Evolutionary conservation across 306 rosid species (phyloP).

Genomic region (Begonia fuchsioides): DNA sequence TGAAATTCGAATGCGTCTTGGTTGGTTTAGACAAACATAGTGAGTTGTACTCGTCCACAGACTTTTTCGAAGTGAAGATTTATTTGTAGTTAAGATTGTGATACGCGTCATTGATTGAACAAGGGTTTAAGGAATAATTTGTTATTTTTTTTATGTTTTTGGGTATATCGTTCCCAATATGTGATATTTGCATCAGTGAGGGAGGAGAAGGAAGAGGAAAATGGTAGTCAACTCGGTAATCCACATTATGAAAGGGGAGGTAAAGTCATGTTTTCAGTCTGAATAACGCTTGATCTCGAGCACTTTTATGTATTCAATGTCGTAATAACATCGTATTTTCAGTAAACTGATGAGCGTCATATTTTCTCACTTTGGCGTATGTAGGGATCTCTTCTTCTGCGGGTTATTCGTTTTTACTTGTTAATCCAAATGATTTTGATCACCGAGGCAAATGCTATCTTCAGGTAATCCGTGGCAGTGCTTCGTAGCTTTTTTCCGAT

Average conservation of each 20-base stretch:
- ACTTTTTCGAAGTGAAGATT: no score
- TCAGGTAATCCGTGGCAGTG: slow-evolving; percentile 31
- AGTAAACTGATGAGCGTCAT: neutral
- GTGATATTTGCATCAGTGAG: slow-evolving; percentile 12
- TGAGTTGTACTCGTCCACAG: no score
- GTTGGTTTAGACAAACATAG: no score
- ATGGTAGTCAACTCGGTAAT: slow-evolving; percentile 6
- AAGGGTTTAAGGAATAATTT: no score
- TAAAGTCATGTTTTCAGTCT: neutral
- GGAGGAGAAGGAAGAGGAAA: slow-evolving; percentile 10
- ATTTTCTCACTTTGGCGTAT: neutral
- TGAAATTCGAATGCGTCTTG: no score
- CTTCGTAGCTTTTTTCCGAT: neutral
- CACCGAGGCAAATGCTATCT: slow-evolving; percentile 30
- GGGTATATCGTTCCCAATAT: neutral
- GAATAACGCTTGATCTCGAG: neutral
- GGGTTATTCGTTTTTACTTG: slow-evolving; percentile 25
- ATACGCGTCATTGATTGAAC: neutral
- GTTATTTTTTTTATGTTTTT: neutral
- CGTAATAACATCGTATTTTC: slow-evolving; percentile 1
- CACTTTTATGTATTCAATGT: neutral
- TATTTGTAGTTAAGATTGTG: no score
- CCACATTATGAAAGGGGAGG: slow-evolving; percentile 15
- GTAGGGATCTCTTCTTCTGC: slow-evolving; percentile 11
- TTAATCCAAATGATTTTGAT: slow-evolving; percentile 57